Percentiles rank a stretch among this genome's conserved stretches.
Conservation (phyloP, 2,329 filamentous ascomycete genomes). For the Ceratocystiopsis brevicomis region DNA sequence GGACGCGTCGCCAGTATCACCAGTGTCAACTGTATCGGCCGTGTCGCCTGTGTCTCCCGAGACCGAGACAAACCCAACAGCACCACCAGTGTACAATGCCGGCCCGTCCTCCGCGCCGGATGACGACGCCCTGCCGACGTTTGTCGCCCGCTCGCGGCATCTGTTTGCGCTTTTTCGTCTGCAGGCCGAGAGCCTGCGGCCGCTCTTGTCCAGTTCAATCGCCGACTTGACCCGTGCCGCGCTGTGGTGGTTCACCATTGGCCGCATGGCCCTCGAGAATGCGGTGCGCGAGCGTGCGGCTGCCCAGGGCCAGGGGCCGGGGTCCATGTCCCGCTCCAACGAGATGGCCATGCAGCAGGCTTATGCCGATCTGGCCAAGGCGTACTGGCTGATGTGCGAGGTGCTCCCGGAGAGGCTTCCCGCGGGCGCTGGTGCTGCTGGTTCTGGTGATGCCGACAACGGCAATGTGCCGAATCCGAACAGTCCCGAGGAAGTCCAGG, state of each 20-base stretch:
- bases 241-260: conserved; percentile 80
- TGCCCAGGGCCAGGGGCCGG: conserved; percentile 27
- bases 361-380: conserved; percentile 70
- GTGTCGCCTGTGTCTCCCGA: neutral
- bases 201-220: conserved; percentile 42
- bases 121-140: conserved; percentile 50
- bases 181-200: conserved; percentile 55
- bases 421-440: too few relatives aligned
- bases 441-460: too few relatives aligned
- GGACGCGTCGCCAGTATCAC: neutral
- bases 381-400: conserved; percentile 57
- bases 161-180: conserved; percentile 59
- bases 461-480: too few relatives aligned
- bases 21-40: neutral
- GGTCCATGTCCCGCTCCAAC: conserved; percentile 21
- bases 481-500: conserved; percentile 24
- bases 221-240: conserved; percentile 53
- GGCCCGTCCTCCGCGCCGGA: neutral
- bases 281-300: conserved; percentile 46
- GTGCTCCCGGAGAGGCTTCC: conserved; percentile 27
- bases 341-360: conserved; percentile 50
- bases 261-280: conserved; percentile 55
- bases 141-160: conserved; percentile 51
- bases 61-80: too few relatives aligned
- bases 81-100: neutral